A percentile compares a stretch with the other conserved stretches of the same genome.
Conservation (phyloP, 2,329 filamentous ascomycete genomes). For the Alternaria sp. region DNA sequence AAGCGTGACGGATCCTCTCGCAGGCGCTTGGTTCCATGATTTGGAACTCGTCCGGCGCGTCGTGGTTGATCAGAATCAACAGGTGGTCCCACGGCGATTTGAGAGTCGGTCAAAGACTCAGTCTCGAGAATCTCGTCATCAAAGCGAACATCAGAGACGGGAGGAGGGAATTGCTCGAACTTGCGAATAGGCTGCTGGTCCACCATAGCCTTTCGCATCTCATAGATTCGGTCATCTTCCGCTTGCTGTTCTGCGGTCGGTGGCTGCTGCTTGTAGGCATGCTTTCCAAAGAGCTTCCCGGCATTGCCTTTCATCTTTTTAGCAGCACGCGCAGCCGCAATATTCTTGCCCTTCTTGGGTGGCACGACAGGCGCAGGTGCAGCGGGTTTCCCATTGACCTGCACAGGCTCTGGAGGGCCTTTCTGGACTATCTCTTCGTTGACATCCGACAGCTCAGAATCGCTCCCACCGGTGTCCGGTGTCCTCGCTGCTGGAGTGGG, state of each 20-base stretch:
- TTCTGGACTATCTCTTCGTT: conserved; percentile 48
- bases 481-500: conserved; percentile 36
- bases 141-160: conserved; percentile 43
- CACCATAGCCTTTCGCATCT: conserved; percentile 33
- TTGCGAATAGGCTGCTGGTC: conserved; percentile 33
- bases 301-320: conserved; percentile 42
- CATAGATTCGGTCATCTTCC: conserved; percentile 33
- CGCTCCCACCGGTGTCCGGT: conserved; percentile 37
- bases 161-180: conserved; percentile 25
- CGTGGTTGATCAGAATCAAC: conserved; percentile 38
- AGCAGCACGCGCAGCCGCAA: conserved; percentile 32
- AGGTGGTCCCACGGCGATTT: conserved; percentile 45
- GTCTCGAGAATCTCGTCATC: conserved; percentile 47
- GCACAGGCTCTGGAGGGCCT: conserved; percentile 38
- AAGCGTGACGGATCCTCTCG: conserved; percentile 38
- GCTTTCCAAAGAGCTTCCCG: conserved; percentile 38
- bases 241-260: conserved; percentile 34
- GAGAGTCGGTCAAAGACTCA: conserved; percentile 44
- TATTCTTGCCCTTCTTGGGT: conserved; percentile 37
- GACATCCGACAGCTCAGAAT: conserved; percentile 47
- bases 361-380: conserved; percentile 19
- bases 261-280: conserved; percentile 37
- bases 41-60: conserved; percentile 36
- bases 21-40: conserved; percentile 38
- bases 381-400: conserved; percentile 30